Conservation (phyloP, 2,329 filamentous ascomycete species). For the Hypoxylon sp. region DNA sequence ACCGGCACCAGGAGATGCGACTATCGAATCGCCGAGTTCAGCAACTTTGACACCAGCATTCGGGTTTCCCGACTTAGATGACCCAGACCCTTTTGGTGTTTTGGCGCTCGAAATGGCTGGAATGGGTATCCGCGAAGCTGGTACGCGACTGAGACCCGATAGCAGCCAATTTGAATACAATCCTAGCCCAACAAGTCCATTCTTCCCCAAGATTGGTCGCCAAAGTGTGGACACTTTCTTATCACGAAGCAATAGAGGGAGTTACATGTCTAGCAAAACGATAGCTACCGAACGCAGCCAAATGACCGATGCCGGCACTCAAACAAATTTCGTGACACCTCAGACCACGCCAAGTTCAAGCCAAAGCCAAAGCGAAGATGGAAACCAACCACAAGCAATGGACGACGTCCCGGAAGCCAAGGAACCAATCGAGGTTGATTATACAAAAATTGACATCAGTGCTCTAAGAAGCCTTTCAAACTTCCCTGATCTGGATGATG, state of each 20-base stretch:
- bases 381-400: conserved; percentile 52
- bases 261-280: conserved; percentile 76
- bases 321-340: conserved; percentile 64
- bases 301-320: conserved; percentile 74
- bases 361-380: conserved; percentile 64
- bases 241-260: conserved; percentile 71
- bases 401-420: conserved; percentile 52
- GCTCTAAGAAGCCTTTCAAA: conserved; percentile 58
- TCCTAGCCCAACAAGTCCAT: conserved; percentile 77
- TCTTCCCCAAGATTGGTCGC: conserved; percentile 65
- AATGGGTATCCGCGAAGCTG: conserved; percentile 89
- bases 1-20: conserved; percentile 79
- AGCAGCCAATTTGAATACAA: conserved; percentile 86
- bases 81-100: conserved; percentile 92
- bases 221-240: conserved; percentile 74
- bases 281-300: conserved; percentile 67
- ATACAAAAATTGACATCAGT: conserved; percentile 65
- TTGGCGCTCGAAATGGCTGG: conserved; percentile 90
- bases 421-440: conserved; percentile 63
- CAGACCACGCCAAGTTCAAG: conserved; percentile 64
- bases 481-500: conserved; percentile 49
- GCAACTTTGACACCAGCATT: conserved; percentile 63
- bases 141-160: conserved; percentile 74
- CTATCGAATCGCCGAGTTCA: conserved; percentile 57
- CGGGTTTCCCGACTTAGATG: conserved; percentile 79